Base-by-base conservation (phyloP, 1,284 basidiomycete genomes). In the Austroboletus novae-zelandiae region DNA sequence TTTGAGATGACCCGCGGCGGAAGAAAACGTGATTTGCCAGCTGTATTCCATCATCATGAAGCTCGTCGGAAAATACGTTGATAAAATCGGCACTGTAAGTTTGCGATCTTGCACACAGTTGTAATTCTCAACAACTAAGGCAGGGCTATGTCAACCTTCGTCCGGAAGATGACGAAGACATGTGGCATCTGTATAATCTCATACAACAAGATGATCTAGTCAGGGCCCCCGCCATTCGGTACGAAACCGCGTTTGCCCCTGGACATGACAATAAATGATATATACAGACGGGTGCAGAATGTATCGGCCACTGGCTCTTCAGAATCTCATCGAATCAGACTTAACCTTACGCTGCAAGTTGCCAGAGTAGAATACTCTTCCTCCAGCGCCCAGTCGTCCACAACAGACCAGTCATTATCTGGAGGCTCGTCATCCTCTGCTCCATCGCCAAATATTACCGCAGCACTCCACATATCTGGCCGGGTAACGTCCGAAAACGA, bases 101-200 rank as follows among this genome's bases (percentile, higher is more conserved):
- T 32, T 36, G 44, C 39, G 40, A 40, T 56, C 56, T 49, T 40
- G 50, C 27, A 11, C 29, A 9, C 15, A 39, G 40, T 20, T 49
- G 56, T 58, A 31, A 23, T 23, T 23, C 20, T 32, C 11, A 13
- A 52, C 65, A 36, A 71, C 55, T 46, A 46, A 41, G 54, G 15
- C 63, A 94, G 87, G 94, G 94, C 23, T 83, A 92, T 78, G 89
- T 96, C 57, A 91, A 83, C n/a, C 77, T 97, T 39, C 82, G 90
- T 47, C 92, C 93, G 25, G 90, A 98, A 69, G 92, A 96, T 62
- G 92, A 97, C 61, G 97, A 99, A 73, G 97, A 99, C 71, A 97
- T 99, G 89, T 99, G 96, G 92, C 96, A 99, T 76, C 79, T 98
- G n/a, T 98, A 98, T 73, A 98, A 99, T 73, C 79, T 99, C 51